Percentiles rank a stretch among this genome's conserved stretches.
These are phyloP conservation scores for Debaryomyces psychrophilus DNA, from an alignment of 1,139 yeast genomes.

Conservation along the genomic window DNA sequence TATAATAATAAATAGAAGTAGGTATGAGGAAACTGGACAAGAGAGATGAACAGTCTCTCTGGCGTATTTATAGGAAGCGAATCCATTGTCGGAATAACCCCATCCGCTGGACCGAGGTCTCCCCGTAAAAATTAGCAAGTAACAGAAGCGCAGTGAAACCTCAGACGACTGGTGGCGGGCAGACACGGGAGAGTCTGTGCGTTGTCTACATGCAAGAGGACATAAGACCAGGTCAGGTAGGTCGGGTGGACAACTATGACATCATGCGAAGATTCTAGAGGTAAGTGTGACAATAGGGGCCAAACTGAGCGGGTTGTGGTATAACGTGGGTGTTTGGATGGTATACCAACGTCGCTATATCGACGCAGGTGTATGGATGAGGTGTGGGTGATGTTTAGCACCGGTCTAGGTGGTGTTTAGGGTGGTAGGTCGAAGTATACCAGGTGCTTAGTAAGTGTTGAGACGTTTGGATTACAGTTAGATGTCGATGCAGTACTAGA, in stretches of 20 bases:
- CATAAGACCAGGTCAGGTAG: neutral
- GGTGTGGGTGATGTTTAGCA: no score
- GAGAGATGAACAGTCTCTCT: neutral
- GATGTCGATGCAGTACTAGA: no score
- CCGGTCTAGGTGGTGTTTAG: no score
- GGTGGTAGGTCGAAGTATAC: no score
- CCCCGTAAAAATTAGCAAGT: neutral
- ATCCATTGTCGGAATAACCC: constrained; percentile 2
- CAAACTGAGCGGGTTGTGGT: no score
- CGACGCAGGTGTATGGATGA: no score
- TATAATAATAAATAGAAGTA: neutral
- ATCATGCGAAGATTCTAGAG: neutral
- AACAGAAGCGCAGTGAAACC: neutral
- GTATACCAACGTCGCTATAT: no score
- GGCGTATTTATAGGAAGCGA: constrained; percentile 1
- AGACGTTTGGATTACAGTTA: no score
- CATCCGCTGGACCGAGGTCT: constrained; percentile 2
- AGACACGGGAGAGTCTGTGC: neutral
- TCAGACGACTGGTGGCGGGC: neutral
- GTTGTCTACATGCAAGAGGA: neutral
- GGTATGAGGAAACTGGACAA: neutral
- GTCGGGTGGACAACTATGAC: neutral
- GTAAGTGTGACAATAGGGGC: no score
- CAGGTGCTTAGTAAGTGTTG: no score
- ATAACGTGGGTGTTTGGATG: no score